phyloP scores from a whole-genome alignment of 2,329 filamentous ascomycete species.

The Clonostachys byssicola region DNA sequence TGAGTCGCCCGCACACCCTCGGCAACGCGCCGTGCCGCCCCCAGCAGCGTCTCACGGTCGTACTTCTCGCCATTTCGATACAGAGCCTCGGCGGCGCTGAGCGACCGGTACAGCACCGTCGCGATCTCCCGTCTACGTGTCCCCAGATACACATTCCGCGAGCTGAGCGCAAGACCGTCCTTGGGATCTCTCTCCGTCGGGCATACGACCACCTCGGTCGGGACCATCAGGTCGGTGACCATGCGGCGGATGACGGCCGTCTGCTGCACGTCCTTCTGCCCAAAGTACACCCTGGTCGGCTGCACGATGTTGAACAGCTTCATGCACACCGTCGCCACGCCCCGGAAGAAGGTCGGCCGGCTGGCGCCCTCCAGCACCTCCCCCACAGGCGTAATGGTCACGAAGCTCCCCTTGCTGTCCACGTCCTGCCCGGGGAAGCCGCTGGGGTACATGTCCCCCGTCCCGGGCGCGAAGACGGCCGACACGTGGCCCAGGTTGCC shows the following conservation, averaged over 20 bases:
- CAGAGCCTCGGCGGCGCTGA: slow-evolving; percentile 65
- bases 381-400: slow-evolving; percentile 82
- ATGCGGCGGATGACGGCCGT: slow-evolving; percentile 84
- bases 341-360: slow-evolving; percentile 91
- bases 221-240: slow-evolving; percentile 82
- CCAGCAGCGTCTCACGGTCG: slow-evolving; percentile 64
- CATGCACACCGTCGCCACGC: slow-evolving; percentile 94
- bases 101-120: slow-evolving; percentile 64
- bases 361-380: slow-evolving; percentile 79
- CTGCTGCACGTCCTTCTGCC: slow-evolving; percentile 97
- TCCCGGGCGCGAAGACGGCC: slow-evolving; percentile 83
- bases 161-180: slow-evolving; percentile 90
- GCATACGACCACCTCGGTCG: slow-evolving; percentile 69
- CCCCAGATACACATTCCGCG: slow-evolving; percentile 90
- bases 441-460: slow-evolving; percentile 81
- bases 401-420: slow-evolving; percentile 79
- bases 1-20: slow-evolving; percentile 43
- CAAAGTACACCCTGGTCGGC: slow-evolving; percentile 79
- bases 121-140: slow-evolving; percentile 66
- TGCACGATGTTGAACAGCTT: slow-evolving; percentile 54
- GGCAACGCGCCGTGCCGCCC: slow-evolving; percentile 56
- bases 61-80: slow-evolving; percentile 50
- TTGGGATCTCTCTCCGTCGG: slow-evolving; percentile 65
- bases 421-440: slow-evolving; percentile 70
- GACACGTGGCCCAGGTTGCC: slow-evolving; percentile 64